Base-by-base conservation (phyloP, 805 yeast species). In the Wickerhamomyces bisporus region DNA sequence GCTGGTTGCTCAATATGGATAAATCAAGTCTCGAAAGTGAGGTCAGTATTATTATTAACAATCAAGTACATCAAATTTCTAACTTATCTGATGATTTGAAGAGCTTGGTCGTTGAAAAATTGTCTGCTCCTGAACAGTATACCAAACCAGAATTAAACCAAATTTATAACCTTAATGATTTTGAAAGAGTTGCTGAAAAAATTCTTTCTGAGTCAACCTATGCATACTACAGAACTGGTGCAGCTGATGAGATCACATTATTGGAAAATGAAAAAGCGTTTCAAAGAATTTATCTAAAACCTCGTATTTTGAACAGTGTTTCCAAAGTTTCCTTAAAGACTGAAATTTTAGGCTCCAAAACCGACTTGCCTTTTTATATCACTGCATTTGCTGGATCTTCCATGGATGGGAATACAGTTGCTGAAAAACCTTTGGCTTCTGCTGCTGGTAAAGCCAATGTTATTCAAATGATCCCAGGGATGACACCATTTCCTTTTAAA, bases 211-310 rank as follows among this genome's bases (percentile, higher is more conserved):
- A 43, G 6, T 45, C 52, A 6, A 65, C 71, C 1, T 68, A 65
- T 62, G 60, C 63, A 14, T 74, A 70, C 48, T 69, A 58, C 42
- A 60, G 66, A 2, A 70, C 77, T 7, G 79, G 75, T 6, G 59
- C 75, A 19, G 74, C 71, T 36, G 79, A 74, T 53, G 70, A 72
- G 47, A 53, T 67, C 30, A 58, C 77, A 1, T 51, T 71, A 38
- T 45, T 64, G 34, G 70, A 67, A 45, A 74, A 74, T 49, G 65
- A 64, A 38, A 45, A 57, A 28, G 67, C 72, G 13, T 74, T 55
- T 48, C 49, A 56, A 27, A 54, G 67, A 37, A 62, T 72, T 15
- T 65, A 62, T 39, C 68, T 75, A 48, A 66, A 66, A 26, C 79
- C 79, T 15, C 65, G 66, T 34, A 62, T 67, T 14, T 48, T 69